Evolutionary conservation across 2,329 filamentous ascomycete species (phyloP).

Genomic region (Alternaria hordeiaustralica): DNA sequence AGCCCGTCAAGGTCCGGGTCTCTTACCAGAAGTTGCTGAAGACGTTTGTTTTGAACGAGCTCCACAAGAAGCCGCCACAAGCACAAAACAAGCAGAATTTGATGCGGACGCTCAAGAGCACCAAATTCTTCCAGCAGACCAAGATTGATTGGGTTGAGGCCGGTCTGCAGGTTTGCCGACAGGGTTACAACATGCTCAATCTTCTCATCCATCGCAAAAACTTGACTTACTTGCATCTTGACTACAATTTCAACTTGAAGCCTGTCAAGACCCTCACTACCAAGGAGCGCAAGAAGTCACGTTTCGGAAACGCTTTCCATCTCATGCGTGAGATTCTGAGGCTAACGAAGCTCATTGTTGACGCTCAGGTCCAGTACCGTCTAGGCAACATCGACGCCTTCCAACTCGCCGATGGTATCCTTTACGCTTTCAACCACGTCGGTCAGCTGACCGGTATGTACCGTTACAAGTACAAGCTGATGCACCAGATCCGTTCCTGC

Average conservation of each 20-base stretch:
- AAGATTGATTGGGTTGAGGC: conserved; percentile 99
- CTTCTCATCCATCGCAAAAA: conserved; percentile 98
- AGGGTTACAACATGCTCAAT: conserved; percentile 99
- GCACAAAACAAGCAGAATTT: conserved; percentile 94
- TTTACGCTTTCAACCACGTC: conserved; percentile 99
- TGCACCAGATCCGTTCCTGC: conserved; percentile 99
- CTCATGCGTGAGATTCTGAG: conserved; percentile 97
- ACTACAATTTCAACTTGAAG: conserved; percentile 99
- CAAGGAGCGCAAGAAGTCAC: conserved; percentile 98
- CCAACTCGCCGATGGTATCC: conserved; percentile 95
- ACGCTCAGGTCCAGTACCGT: conserved; percentile 97
- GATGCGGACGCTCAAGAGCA: conserved; percentile 87
- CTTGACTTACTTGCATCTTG: conserved; percentile 94
- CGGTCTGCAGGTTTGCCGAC: conserved; percentile 94
- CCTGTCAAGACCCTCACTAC: conserved; percentile 98
- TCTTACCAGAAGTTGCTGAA: conserved; percentile 98
- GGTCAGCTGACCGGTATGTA: conserved; percentile 99
- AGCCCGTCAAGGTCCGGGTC: conserved; percentile 95
- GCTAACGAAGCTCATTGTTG: conserved; percentile 95
- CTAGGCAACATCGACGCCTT: conserved; percentile 98
- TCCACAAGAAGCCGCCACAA: conserved; percentile 95
- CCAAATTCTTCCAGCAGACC: conserved; percentile 99
- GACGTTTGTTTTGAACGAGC: conserved; percentile 92
- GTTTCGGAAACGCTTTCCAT: conserved; percentile 98
- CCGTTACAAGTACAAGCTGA: conserved; percentile 99